phyloP scores from a whole-genome alignment of 768 basidiomycete genomes.

The Boletus insuetus region DNA sequence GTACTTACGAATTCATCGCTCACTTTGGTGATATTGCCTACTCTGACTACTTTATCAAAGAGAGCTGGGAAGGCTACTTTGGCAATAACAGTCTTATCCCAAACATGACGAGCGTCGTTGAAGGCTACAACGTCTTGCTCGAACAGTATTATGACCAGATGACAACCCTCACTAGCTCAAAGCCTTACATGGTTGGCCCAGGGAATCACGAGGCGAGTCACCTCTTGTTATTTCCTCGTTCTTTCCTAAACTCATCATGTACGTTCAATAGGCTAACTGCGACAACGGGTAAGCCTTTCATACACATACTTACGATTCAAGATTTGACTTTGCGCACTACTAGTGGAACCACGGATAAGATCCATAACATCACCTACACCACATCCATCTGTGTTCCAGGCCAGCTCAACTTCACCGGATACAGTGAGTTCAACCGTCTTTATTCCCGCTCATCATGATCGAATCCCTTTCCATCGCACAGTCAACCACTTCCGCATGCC shows the following conservation, averaged over 20 bases:
- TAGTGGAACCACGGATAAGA: constrained; percentile 22
- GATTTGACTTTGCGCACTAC: not conserved
- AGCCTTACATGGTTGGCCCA: constrained; percentile 25
- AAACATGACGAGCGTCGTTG: constrained; percentile 22
- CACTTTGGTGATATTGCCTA: constrained; percentile 28
- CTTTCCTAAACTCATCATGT: not conserved
- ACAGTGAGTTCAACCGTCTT: constrained; percentile 16
- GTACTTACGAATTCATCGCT: constrained; percentile 27
- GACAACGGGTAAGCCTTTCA: constrained; percentile 25
- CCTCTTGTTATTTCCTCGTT: not conserved
- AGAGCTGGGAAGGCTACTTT: constrained; percentile 32
- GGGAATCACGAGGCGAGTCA: constrained; percentile 27
- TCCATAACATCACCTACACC: constrained; percentile 27
- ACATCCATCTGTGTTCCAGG: constrained; percentile 26
- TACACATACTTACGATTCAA: not conserved
- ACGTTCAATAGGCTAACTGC: constrained; percentile 22
- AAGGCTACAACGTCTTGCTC: constrained; percentile 24
- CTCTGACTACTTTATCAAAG: constrained; percentile 28
- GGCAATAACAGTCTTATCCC: constrained; percentile 26
- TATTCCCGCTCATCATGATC: not conserved
- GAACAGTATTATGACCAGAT: constrained; percentile 31
- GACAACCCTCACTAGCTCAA: constrained; percentile 21
- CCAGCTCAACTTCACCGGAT: constrained; percentile 28
- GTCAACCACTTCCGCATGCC: constrained; percentile 31
- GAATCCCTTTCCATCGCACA: not conserved